phyloP scores from a whole-genome alignment of 306 rosid genomes.

The barrel medic (Medicago truncatula) region MtrunA17r5.0-ANR NC_053044.1:12149501-12150000 shows the following conservation, averaged over 20 bases:
- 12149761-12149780: constrained; percentile 42
- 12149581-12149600: constrained; percentile 45
- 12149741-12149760: constrained; percentile 49
- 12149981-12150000: constrained; percentile 1
- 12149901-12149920: constrained; percentile 47
- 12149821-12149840: constrained; percentile 46
- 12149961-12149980: constrained; percentile 4
- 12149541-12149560: not conserved
- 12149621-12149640: constrained; percentile 39
- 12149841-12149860: constrained; percentile 57
- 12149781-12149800: not conserved
- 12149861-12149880: constrained; percentile 48
- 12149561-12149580: constrained; percentile 36
- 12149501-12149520: not conserved
- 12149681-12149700: constrained; percentile 49
- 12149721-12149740: constrained; percentile 43
- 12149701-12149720: constrained; percentile 40
- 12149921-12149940: constrained; percentile 34
- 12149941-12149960: not conserved
- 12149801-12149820: constrained; percentile 43
- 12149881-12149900: constrained; percentile 43
- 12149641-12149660: constrained; percentile 50
- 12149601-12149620: constrained; percentile 45
- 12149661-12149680: constrained; percentile 49
- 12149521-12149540: not conserved